Conservation (phyloP, 1,284 basidiomycete species). For the Meira miltonrushii region DNA sequence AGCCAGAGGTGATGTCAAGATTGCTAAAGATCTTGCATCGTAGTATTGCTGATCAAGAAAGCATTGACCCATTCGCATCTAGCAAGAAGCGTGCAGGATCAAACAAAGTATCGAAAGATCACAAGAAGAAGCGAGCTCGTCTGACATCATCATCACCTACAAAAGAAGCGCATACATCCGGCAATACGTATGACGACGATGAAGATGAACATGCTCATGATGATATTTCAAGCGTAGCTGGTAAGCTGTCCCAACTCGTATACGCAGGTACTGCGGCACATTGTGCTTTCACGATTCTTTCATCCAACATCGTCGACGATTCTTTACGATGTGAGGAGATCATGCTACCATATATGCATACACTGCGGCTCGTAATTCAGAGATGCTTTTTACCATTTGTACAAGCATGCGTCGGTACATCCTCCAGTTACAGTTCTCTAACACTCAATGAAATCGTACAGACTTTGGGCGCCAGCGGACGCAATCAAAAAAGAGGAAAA, state of each 20-base stretch:
- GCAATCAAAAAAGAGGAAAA: too few relatives aligned
- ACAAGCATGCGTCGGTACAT: conserved; percentile 59
- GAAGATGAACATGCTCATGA: not conserved
- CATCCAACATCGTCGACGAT: conserved; percentile 68
- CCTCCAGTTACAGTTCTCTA: conserved; percentile 1
- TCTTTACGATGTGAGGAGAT: conserved; percentile 84
- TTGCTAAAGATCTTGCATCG: conserved; percentile 1
- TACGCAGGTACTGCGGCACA: conserved; percentile 69
- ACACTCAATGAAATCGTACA: too few relatives aligned
- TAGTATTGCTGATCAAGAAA: not conserved
- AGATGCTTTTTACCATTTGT: conserved; percentile 80
- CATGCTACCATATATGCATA: conserved; percentile 68
- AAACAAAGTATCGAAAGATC: not conserved
- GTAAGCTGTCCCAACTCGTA: conserved; percentile 53
- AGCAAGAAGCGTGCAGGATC: not conserved
- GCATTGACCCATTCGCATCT: not conserved
- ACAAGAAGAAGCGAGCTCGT: not conserved
- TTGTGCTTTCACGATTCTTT: conserved; percentile 70
- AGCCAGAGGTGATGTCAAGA: not conserved
- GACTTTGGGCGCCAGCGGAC: too few relatives aligned
- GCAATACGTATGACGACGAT: not conserved
- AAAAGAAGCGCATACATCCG: not conserved
- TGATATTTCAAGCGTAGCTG: not conserved
- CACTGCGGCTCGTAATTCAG: conserved; percentile 73
- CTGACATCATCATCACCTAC: not conserved